Conservation (phyloP, 495 filamentous ascomycete species). For the Penicillium coffeae region DNA sequence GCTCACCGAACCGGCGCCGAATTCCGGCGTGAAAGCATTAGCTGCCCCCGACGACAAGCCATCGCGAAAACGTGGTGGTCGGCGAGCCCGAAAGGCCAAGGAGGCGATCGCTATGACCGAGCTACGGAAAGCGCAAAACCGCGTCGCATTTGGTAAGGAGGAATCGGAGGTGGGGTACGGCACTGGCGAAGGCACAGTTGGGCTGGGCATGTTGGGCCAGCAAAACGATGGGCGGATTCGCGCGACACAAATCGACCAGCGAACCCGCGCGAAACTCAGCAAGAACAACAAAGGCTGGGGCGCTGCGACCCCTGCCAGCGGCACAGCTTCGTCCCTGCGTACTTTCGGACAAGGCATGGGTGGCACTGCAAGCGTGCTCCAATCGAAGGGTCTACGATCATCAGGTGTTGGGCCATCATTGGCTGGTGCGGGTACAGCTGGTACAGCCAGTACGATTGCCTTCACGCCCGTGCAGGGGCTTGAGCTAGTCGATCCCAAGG, state of each 20-base stretch:
- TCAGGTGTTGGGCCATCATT: slow-evolving; percentile 71
- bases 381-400: slow-evolving; percentile 67
- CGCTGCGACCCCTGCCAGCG: slow-evolving; percentile 54
- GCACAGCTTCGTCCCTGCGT: slow-evolving; percentile 70
- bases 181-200: slow-evolving; percentile 76
- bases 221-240: slow-evolving; percentile 82
- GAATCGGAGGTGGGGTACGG: slow-evolving; percentile 94
- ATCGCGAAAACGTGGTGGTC: slow-evolving; percentile 85
- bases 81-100: slow-evolving; percentile 90
- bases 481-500: slow-evolving; percentile 93
- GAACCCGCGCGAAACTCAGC: slow-evolving; percentile 85
- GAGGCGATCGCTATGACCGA: slow-evolving; percentile 97
- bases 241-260: slow-evolving; percentile 83
- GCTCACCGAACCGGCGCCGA: slow-evolving; percentile 87
- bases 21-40: slow-evolving; percentile 81
- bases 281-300: slow-evolving; percentile 98
- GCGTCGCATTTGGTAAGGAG: slow-evolving; percentile 93
- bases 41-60: slow-evolving; percentile 96
- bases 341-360: slow-evolving; percentile 61
- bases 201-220: slow-evolving; percentile 92
- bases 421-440: slow-evolving; percentile 46
- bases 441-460: slow-evolving; percentile 82
- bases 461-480: slow-evolving; percentile 94
- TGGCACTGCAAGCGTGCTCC: slow-evolving; percentile 62
- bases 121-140: slow-evolving; percentile 91